phyloP scores from a whole-genome alignment of 306 rosid species.

The Leucaena leucocephala region DNA sequence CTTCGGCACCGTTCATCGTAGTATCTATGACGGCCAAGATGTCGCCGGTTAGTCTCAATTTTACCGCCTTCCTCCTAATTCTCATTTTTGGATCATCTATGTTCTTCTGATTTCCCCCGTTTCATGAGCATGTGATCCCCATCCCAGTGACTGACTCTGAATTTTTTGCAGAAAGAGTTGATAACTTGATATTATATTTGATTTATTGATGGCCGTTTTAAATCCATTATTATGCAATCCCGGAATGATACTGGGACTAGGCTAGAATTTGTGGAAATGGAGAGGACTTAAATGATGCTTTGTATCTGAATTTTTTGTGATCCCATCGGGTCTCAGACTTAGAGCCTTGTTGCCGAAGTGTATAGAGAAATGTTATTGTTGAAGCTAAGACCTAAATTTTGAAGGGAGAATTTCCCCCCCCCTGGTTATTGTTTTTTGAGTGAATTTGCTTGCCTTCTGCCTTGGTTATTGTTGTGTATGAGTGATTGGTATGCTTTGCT shows the following conservation, averaged over 20 bases:
- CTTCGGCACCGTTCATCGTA: slow-evolving; percentile 84
- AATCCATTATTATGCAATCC: slow-evolving; percentile 45
- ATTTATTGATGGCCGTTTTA: slow-evolving; percentile 43
- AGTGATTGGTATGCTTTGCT: neutral
- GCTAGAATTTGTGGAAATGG: slow-evolving; percentile 40
- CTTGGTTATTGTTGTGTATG: neutral
- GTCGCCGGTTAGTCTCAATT: slow-evolving; percentile 60
- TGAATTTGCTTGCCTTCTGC: neutral
- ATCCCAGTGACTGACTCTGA: neutral
- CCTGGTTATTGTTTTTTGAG: neutral
- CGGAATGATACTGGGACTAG: slow-evolving; percentile 36
- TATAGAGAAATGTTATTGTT: neutral
- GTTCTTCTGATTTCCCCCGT: neutral
- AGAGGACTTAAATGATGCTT: slow-evolving; percentile 42
- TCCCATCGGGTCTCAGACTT: slow-evolving; percentile 32
- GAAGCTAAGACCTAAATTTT: neutral
- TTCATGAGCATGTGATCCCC: neutral
- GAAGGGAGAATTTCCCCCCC: neutral
- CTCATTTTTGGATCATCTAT: neutral
- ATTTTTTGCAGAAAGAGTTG: slow-evolving; percentile 25
- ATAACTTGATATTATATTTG: slow-evolving; percentile 34
- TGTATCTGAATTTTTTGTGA: slow-evolving; percentile 48
- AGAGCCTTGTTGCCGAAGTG: slow-evolving; percentile 6
- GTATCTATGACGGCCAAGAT: slow-evolving; percentile 76
- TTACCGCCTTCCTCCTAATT: neutral